A percentile compares a stretch with the other conserved stretches of the same genome.
Conservation (phyloP, 225 moss, liverwort and hornwort genomes). For the Thuidium tamariscinum region DNA sequence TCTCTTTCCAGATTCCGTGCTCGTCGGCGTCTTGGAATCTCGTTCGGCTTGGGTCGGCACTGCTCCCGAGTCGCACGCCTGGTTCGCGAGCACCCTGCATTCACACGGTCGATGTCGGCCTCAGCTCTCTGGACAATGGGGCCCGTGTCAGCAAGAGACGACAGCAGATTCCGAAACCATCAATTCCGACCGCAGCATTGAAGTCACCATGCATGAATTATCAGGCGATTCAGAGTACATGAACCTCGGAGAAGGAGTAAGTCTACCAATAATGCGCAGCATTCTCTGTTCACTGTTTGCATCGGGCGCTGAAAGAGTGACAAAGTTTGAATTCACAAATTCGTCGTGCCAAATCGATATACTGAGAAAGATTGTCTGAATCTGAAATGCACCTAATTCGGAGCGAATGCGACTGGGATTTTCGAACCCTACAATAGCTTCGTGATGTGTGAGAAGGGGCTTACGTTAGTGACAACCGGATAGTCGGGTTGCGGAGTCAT, state of each 20-base stretch:
- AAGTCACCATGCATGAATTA: not conserved
- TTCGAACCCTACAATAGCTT: not conserved
- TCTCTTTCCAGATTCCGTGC: constrained; percentile 28
- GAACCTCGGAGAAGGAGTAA: not conserved
- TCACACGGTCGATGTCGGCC: not conserved
- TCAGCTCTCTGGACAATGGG: not conserved
- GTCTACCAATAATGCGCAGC: not conserved
- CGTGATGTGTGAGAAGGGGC: not conserved
- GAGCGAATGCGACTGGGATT: not conserved
- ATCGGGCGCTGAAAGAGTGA: not conserved
- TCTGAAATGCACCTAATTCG: not conserved
- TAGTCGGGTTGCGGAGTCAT: constrained; percentile 5
- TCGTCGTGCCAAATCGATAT: not conserved
- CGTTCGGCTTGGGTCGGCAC: not conserved
- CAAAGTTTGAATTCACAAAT: not conserved
- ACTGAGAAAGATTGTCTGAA: not conserved
- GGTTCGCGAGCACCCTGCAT: not conserved
- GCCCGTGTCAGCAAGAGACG: not conserved
- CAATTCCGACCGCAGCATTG: not conserved
- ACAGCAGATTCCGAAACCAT: not conserved
- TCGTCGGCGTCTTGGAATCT: constrained; percentile 5
- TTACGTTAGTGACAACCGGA: constrained; percentile 11
- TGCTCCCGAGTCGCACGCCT: not conserved
- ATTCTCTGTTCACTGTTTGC: not conserved
- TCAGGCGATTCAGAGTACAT: not conserved